Percentiles rank a stretch among this genome's conserved stretches.
Conservation (phyloP, 2,329 filamentous ascomycete species). For the Phialophora expanda region DNA sequence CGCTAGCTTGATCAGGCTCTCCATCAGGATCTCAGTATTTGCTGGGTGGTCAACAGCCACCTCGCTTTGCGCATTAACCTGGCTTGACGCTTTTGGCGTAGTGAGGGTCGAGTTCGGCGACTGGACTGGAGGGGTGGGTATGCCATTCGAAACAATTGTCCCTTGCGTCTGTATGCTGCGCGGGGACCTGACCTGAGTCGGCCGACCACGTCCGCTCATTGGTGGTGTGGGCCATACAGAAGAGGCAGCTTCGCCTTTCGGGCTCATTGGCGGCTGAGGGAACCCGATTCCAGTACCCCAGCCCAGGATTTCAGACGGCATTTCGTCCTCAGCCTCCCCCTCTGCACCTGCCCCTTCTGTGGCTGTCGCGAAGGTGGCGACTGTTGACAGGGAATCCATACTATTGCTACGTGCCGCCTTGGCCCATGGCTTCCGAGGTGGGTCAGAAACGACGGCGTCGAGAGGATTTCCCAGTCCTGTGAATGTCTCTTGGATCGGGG, state of each 20-base stretch:
- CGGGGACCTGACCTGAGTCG: slow-evolving; percentile 22
- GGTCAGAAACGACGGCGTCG: slow-evolving; percentile 6
- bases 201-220: slow-evolving; percentile 19
- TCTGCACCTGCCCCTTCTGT: slow-evolving; percentile 55
- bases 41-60: slow-evolving; percentile 30
- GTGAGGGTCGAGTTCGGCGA: slow-evolving; percentile 22
- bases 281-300: slow-evolving; percentile 34
- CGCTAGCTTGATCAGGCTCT: slow-evolving; percentile 39
- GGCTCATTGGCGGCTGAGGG: slow-evolving; percentile 28
- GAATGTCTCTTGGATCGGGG: slow-evolving; percentile 38
- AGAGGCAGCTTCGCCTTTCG: slow-evolving; percentile 17
- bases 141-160: slow-evolving; percentile 33
- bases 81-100: slow-evolving; percentile 5
- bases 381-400: slow-evolving; percentile 64
- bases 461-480: background rate
- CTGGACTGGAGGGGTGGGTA: slow-evolving; percentile 32
- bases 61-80: slow-evolving; percentile 7
- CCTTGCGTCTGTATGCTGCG: slow-evolving; percentile 20
- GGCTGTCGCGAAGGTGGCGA: slow-evolving; percentile 68
- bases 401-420: slow-evolving; percentile 56
- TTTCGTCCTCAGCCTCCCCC: slow-evolving; percentile 47
- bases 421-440: slow-evolving; percentile 31
- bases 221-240: slow-evolving; percentile 26
- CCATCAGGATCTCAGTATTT: slow-evolving; percentile 40
- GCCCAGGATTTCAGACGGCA: slow-evolving; percentile 37